These are phyloP conservation scores for Spiraea crenata DNA, from an alignment of 331 rosid species.

Conservation along the genomic window DNA sequence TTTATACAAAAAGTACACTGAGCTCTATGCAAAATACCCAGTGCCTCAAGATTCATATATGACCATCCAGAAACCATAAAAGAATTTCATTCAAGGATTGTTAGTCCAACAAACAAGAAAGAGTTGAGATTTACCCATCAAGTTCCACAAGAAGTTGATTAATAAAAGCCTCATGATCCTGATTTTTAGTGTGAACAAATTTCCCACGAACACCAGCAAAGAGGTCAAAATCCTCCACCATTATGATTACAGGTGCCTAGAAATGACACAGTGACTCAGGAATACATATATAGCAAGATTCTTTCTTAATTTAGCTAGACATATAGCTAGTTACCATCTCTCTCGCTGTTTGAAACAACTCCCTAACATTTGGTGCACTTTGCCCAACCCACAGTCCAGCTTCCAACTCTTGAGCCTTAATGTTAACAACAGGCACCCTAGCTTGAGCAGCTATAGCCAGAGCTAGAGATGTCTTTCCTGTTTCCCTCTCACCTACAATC, in stretches of 20 bases:
- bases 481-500: constrained; percentile 96
- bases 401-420: constrained; percentile 88
- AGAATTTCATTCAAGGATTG: constrained; percentile 3
- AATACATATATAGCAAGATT: constrained; percentile 21
- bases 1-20: neutral
- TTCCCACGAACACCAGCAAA: constrained; percentile 99
- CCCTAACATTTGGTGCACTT: constrained; percentile 95
- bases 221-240: constrained; percentile 95
- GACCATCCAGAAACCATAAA: neutral
- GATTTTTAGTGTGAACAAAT: constrained; percentile 82
- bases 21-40: neutral
- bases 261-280: constrained; percentile 33
- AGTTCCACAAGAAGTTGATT: constrained; percentile 99
- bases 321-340: constrained; percentile 60
- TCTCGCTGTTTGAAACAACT: constrained; percentile 94
- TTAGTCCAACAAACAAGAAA: neutral
- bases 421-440: constrained; percentile 88
- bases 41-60: neutral
- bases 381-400: constrained; percentile 99
- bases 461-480: constrained; percentile 97
- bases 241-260: constrained; percentile 94
- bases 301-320: neutral
- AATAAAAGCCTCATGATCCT: constrained; percentile 95
- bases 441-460: constrained; percentile 98
- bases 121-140: constrained; percentile 70